These are phyloP conservation scores for Endotrypanum monterogeii DNA, from an alignment of 208 protist genomes.

Conservation along the genomic window DNA sequence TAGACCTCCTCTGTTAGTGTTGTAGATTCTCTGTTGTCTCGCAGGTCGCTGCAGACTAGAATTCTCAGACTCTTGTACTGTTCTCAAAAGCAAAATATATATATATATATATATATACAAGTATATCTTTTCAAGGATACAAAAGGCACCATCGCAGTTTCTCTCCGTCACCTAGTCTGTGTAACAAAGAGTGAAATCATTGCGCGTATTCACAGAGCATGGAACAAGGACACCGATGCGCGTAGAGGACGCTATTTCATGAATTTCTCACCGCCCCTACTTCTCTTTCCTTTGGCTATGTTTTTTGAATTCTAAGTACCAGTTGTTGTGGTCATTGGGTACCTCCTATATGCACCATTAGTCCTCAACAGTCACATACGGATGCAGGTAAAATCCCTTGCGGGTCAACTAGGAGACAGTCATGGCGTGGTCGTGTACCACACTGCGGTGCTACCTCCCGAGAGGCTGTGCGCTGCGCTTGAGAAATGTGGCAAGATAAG, in stretches of 20 bases:
- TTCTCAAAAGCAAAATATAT: neutral
- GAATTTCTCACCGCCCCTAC: neutral
- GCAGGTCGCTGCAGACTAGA: neutral
- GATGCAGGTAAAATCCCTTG: conserved; percentile 18
- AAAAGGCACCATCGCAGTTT: neutral
- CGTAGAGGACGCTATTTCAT: neutral
- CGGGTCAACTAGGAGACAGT: conserved; percentile 39
- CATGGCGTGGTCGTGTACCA: conserved; percentile 49
- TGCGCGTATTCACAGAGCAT: neutral
- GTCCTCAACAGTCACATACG: neutral
- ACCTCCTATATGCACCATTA: neutral
- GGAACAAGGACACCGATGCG: neutral
- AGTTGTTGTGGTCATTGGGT: neutral
- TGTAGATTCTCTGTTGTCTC: neutral
- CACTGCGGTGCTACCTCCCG: conserved; percentile 18
- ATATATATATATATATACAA: neutral
- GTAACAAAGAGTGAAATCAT: neutral
- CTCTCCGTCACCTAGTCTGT: neutral
- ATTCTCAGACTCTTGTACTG: conserved; percentile 3
- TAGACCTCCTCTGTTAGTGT: conserved; percentile 12
- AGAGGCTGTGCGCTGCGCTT: conserved; percentile 22
- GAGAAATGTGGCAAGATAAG: conserved; percentile 36
- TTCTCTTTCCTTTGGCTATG: neutral
- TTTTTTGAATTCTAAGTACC: neutral
- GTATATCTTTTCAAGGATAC: neutral